Percentiles rank a stretch among this genome's conserved stretches.
Evolutionary conservation across 1,139 yeast species (phyloP).

Genomic region (Arxiozyma bovina): DNA sequence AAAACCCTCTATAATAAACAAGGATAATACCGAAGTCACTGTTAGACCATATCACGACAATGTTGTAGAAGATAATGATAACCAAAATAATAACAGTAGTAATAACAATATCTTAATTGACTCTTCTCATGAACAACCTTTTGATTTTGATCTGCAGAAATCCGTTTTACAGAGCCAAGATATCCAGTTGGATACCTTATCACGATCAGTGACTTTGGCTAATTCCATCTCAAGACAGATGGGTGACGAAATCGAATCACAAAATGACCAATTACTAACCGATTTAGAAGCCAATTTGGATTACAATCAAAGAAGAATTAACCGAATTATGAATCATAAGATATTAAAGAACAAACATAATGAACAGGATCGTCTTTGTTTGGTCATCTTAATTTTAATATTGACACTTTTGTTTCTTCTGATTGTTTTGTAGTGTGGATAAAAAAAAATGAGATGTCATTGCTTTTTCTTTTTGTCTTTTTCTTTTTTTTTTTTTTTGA

Average conservation of each 20-base stretch:
- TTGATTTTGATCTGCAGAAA: conserved; percentile 16
- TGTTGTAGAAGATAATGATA: background rate
- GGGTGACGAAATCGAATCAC: conserved; percentile 25
- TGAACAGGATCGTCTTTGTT: conserved; percentile 21
- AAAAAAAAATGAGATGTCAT: no score
- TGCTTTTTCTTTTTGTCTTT: no score
- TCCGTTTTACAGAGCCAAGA: conserved; percentile 28
- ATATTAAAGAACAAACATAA: background rate
- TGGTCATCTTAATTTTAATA: conserved; percentile 20
- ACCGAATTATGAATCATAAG: background rate
- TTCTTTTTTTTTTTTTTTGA: no score
- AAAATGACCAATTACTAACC: conserved; percentile 21
- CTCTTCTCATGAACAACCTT: background rate
- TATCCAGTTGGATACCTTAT: conserved; percentile 20
- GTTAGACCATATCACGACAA: conserved; percentile 4
- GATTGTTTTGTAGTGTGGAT: conserved; percentile 10
- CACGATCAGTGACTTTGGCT: conserved; percentile 19
- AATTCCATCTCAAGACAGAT: conserved; percentile 26
- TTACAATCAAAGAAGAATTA: conserved; percentile 19
- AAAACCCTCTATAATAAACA: background rate
- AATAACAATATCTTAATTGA: background rate
- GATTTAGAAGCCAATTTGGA: conserved; percentile 28
- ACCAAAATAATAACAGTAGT: background rate
- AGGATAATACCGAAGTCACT: background rate
- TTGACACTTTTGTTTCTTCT: conserved; percentile 22